phyloP scores from a whole-genome alignment of 1,284 basidiomycete genomes.

The Cryptococcus jaspeensis region DNA sequence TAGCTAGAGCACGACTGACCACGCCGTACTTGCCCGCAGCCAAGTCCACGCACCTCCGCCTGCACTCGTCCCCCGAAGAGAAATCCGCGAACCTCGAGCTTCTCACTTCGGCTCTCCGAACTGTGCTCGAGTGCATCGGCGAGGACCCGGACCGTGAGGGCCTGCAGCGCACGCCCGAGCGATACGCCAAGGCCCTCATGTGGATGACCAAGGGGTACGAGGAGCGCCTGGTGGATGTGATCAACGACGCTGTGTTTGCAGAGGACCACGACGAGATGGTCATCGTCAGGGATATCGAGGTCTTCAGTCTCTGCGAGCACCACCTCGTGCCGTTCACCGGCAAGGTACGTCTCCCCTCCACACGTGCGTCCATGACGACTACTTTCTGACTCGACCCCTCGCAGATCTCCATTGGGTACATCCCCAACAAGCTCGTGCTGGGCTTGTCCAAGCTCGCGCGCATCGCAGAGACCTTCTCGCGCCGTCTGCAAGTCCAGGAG shows the following conservation, averaged over 20 bases:
- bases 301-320: conserved; percentile 97
- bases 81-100: conserved; percentile 69
- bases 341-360: conserved; percentile 65
- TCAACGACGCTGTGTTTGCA: conserved; percentile 97
- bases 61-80: conserved; percentile 75
- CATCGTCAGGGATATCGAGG: conserved; percentile 94
- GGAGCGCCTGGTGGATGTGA: conserved; percentile 89
- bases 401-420: conserved; percentile 78
- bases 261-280: conserved; percentile 99
- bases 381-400: background rate
- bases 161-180: conserved; percentile 83
- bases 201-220: conserved; percentile 99
- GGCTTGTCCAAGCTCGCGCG: conserved; percentile 97
- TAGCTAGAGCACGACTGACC: background rate
- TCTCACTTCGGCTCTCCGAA: conserved; percentile 80
- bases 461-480: conserved; percentile 95
- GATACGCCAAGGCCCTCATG: conserved; percentile 95
- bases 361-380: background rate
- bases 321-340: conserved; percentile 98
- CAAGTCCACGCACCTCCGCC: conserved; percentile 81
- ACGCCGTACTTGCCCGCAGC: conserved; percentile 60
- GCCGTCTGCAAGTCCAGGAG: conserved; percentile 96
- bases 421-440: conserved; percentile 91
- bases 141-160: conserved; percentile 97
- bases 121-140: conserved; percentile 94